Conservation (phyloP, 225 moss, liverwort and hornwort genomes). For the Climacium dendroides region DNA sequence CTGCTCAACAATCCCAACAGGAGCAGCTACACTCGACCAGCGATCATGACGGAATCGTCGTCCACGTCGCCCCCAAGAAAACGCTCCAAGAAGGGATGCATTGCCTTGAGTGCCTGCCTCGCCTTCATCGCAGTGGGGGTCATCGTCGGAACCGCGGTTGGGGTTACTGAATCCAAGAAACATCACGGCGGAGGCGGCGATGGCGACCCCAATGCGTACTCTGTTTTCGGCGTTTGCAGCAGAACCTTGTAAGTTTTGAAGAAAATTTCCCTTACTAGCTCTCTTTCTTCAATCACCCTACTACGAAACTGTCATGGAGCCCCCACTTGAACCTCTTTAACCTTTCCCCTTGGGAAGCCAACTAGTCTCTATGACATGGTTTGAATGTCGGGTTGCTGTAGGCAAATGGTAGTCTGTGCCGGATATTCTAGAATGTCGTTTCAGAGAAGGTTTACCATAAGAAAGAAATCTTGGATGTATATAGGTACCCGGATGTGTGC, state of each 20-base stretch:
- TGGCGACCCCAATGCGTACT: not conserved
- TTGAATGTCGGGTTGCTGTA: not conserved
- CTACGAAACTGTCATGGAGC: not conserved
- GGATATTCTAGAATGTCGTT: not conserved
- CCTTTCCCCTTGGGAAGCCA: not conserved
- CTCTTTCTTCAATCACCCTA: not conserved
- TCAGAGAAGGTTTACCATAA: not conserved
- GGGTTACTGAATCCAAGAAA: constrained; percentile 8
- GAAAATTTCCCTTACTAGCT: not conserved
- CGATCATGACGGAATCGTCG: not conserved
- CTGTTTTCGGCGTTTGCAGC: constrained; percentile 15
- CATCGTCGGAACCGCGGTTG: constrained; percentile 4
- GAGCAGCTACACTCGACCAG: not conserved
- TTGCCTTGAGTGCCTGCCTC: constrained; percentile 20
- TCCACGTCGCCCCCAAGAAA: not conserved
- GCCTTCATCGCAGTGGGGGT: not conserved
- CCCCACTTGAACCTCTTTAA: not conserved
- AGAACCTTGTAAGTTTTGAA: constrained; percentile 30
- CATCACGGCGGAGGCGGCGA: not conserved
- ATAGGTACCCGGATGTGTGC: constrained; percentile 40
- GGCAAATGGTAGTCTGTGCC: no score
- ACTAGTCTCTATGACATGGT: no score
- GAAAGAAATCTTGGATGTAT: not conserved
- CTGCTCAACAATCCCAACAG: not conserved
- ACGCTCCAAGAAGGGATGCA: constrained; percentile 33